Conservation (phyloP, 208 protist species). For the Jaenimonas drosophilae region DNA sequence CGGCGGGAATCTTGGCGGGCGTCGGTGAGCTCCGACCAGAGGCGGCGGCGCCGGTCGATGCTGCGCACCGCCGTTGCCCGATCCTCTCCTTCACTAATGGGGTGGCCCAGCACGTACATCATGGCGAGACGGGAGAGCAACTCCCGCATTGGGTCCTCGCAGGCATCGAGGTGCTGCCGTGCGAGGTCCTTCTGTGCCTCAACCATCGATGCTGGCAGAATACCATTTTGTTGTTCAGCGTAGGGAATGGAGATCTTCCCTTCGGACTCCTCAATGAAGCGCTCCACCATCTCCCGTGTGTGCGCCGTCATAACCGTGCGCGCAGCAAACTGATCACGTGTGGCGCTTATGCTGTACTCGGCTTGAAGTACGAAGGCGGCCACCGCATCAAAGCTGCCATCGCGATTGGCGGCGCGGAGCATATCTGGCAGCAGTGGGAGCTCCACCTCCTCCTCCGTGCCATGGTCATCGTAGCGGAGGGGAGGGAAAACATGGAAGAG, state of each 20-base stretch:
- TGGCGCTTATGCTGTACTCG: constrained; percentile 12
- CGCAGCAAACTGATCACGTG: constrained; percentile 14
- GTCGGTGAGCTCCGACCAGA: background rate
- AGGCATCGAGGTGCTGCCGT: constrained; percentile 6
- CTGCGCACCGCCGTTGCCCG: background rate
- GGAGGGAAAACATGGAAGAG: constrained; percentile 39
- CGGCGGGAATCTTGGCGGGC: constrained; percentile 9
- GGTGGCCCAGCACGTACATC: background rate
- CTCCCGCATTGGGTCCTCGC: constrained; percentile 13
- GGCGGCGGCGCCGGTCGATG: background rate
- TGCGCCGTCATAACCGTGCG: constrained; percentile 5
- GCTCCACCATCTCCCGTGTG: constrained; percentile 15
- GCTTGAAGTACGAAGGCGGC: constrained; percentile 8
- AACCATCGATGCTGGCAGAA: constrained; percentile 16
- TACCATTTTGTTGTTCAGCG: constrained; percentile 16
- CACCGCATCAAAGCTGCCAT: constrained; percentile 1
- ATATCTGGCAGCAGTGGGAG: background rate
- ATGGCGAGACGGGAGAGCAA: constrained; percentile 20
- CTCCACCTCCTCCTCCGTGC: constrained; percentile 1
- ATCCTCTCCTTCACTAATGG: background rate
- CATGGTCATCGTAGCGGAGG: constrained; percentile 2
- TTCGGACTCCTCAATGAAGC: constrained; percentile 21
- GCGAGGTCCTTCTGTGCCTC: constrained; percentile 13
- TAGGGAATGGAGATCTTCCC: constrained; percentile 32
- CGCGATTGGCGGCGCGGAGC: background rate